Conservation (phyloP, 108 stramenopile species). For the Fragilaria crotonensis region DNA sequence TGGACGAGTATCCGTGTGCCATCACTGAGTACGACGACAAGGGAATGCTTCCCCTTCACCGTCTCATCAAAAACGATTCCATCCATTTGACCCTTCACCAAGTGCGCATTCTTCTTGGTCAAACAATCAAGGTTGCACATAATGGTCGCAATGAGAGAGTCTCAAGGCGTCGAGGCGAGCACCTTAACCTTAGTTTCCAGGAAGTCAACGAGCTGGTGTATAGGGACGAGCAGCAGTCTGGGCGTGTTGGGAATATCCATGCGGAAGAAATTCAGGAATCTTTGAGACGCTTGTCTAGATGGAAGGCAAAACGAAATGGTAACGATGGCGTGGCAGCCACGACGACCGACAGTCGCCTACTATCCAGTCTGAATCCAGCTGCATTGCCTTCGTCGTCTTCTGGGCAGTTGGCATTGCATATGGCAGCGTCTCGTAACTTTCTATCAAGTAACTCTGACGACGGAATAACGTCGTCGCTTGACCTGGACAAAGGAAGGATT, state of each 20-base stretch:
- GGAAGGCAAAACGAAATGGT: slow-evolving; percentile 17
- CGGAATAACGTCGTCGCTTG: neutral
- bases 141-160: slow-evolving; percentile 2
- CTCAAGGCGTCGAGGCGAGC: slow-evolving; percentile 29
- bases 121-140: too few species aligned
- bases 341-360: neutral
- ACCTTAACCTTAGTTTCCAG: slow-evolving; percentile 23
- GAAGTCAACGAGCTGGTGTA: slow-evolving; percentile 17
- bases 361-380: neutral
- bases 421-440: neutral
- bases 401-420: neutral
- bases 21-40: slow-evolving; percentile 26
- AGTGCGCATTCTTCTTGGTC: slow-evolving; percentile 31
- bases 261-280: slow-evolving; percentile 11
- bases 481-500: neutral
- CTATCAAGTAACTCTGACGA: too few species aligned
- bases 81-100: slow-evolving; percentile 22
- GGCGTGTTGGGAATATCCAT: too few species aligned
- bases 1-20: slow-evolving; percentile 39
- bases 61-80: slow-evolving; percentile 29
- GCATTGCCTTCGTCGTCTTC: neutral
- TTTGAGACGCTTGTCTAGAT: slow-evolving; percentile 25
- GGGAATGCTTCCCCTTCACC: slow-evolving; percentile 38
- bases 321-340: neutral
- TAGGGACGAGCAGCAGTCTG: too few species aligned